These are phyloP conservation scores for Flaveria floridana DNA, from an alignment of 140 eudicot genomes.

Conservation along the genomic window DNA sequence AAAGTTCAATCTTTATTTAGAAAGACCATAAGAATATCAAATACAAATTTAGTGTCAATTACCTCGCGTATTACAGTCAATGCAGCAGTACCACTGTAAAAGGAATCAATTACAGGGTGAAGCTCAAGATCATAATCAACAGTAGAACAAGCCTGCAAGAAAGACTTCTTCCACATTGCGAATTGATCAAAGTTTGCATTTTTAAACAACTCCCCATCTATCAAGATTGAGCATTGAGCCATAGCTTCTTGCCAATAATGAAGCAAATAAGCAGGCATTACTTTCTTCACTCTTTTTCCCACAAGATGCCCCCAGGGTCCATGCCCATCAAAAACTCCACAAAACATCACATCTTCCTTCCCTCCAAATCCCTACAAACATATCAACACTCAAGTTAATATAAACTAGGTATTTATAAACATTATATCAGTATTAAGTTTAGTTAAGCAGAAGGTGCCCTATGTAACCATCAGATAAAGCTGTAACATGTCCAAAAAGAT, in stretches of 20 bases:
- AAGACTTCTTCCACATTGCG: slow-evolving; percentile 69
- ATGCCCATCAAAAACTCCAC: slow-evolving; percentile 95
- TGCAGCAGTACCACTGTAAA: slow-evolving; percentile 81
- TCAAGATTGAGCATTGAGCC: slow-evolving; percentile 38
- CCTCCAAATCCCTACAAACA: slow-evolving; percentile 71
- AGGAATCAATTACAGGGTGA: slow-evolving; percentile 65
- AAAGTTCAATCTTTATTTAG: neutral
- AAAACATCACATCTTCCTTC: slow-evolving; percentile 78
- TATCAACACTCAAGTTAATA: slow-evolving; percentile 14
- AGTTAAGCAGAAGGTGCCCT: too few species aligned
- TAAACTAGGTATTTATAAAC: too few species aligned
- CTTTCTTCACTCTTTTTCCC: slow-evolving; percentile 63
- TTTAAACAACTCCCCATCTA: slow-evolving; percentile 16
- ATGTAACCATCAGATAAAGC: too few species aligned
- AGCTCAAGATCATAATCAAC: slow-evolving; percentile 74
- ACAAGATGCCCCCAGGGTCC: slow-evolving; percentile 96
- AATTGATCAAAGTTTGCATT: slow-evolving; percentile 38
- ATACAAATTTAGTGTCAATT: neutral
- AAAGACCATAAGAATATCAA: neutral
- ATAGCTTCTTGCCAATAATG: slow-evolving; percentile 69
- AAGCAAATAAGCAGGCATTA: slow-evolving; percentile 71
- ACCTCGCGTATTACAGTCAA: slow-evolving; percentile 75
- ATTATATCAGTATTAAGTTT: too few species aligned
- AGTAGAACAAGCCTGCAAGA: slow-evolving; percentile 59
- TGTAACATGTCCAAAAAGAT: too few species aligned